Base-by-base conservation (phyloP, 2,329 filamentous ascomycete genomes). In the Pestalotiopsis sp. region DNA sequence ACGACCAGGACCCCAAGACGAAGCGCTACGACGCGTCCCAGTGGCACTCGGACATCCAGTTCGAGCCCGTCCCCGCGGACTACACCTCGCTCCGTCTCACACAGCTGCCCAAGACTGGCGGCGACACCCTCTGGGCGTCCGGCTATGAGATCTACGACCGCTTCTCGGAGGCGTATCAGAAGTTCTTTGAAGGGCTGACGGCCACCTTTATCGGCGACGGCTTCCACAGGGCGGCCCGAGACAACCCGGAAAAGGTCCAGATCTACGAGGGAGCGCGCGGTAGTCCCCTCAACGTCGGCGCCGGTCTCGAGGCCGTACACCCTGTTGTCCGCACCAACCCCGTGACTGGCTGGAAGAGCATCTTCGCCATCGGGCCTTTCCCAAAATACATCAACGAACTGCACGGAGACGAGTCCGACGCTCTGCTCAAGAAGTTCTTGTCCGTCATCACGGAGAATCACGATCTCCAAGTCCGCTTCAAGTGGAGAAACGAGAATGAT, bases 141-240 rank as follows among this genome's bases (percentile, higher is more conserved):
- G 87, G 86, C 1, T 90, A 90, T 70, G 88, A 89, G 65, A 73
- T 88, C 17, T 89, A 87, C 66, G 87, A 89, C 72, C 81, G 86
- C 4, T 79, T 89, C 58, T 85, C 83, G 1, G 74, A 78, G 10
- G 77, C 84, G 0, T 86, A 85, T 68, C 83, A 84, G 69, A 79
- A 80, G 59, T 86, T 88, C 72, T 79, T 88, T 38, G 85, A 88
- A 67, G 75, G 78, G 0, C 72, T 88, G 5, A 87, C 84, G 0
- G 85, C 82, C 0, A 85, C 82, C 0, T 86, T 81, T 64, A 75
- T 73, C 7, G 79, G 78, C 4, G 72, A 78, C 0, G 79, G 77
- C 0, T 83, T 83, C 74, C 72, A 78, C 30, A 69, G 78, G 0
- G 77, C 78, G 3, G 81, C 80, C 1, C 74, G 65, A 11, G 68